These are phyloP conservation scores for Funneliformis geosporum DNA, from an alignment of 192 early-diverging fungal genomes.

Conservation along the genomic window DNA sequence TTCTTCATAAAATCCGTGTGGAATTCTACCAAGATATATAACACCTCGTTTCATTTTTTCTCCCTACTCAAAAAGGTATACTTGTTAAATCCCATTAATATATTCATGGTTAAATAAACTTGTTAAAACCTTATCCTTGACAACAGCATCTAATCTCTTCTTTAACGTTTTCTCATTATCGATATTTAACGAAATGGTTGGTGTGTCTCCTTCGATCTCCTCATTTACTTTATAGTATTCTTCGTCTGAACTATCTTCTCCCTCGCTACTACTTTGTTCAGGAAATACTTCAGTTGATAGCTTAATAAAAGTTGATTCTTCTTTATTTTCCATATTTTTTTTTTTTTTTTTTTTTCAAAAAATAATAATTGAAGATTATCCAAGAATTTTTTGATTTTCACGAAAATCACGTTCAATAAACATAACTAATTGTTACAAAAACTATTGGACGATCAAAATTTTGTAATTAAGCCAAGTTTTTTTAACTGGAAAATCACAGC, in stretches of 20 bases:
- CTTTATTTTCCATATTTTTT: neutral
- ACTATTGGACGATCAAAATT: no score
- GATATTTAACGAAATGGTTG: neutral
- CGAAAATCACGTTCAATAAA: no score
- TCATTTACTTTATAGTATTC: neutral
- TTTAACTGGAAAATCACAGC: no score
- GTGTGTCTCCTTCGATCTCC: neutral
- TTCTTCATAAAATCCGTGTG: constrained; percentile 94
- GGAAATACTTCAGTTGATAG: neutral
- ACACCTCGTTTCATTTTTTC: constrained; percentile 60
- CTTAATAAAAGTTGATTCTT: neutral
- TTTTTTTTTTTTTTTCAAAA: neutral
- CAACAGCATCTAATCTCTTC: neutral
- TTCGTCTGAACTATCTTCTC: neutral
- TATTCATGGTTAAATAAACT: neutral
- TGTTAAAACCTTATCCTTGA: neutral
- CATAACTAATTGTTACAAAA: no score
- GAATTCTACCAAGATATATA: constrained; percentile 88
- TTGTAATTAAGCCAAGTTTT: no score
- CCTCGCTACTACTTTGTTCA: neutral
- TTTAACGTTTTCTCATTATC: neutral
- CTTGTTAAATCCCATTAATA: no score
- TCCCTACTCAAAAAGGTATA: neutral
- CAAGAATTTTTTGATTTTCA: no score
- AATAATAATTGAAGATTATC: neutral